Base-by-base conservation (phyloP, 148 eudicot genomes). In the Rhododendron henanense region DNA sequence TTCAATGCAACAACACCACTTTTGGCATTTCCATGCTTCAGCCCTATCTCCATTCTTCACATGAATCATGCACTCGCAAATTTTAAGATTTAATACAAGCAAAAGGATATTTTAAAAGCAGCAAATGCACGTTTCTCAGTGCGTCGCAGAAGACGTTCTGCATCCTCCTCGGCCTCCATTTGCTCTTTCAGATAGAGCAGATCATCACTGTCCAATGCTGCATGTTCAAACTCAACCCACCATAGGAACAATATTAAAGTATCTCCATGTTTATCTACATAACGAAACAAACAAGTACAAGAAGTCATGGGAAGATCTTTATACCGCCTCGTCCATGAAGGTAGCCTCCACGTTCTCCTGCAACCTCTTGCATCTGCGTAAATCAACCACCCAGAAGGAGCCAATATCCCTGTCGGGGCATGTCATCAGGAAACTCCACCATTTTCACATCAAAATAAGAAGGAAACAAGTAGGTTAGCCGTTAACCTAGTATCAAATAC, bases 81-180 rank as follows among this genome's bases (percentile, higher is more conserved):
- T n/a, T 41, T 6, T n/a, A 82, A 0, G 23, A 19, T 48, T 67
- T 48, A 33, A 47, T 19, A 5, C 23, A 59, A 21, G 21, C n/a
- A 69, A 81, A 95, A 96, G 99, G 98, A 96, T 96, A 96, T 96
- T 83, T 96, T 96, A 88, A 96, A 96, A 55, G 99, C 99, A 78
- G 94, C 94, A 93, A 94, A 96, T 83, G 99, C 99, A 86, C 99
- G 93, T 86, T 96, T 96, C 91, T 96, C 99, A 74, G 99, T 95
- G 86, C 96, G 97, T 14, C 98, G 95, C 41, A 96, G 87, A 84
- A 96, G 93, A 79, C 99, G 98, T 87, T 96, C 99, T 21, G 99
- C 99, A 88, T 96, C 99, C 88, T 95, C 95, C 94, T 96, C 99
- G 71, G 99, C 99, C 88, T 96, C 99, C 99, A 96, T 96, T 85